Percentiles rank a stretch among this genome's conserved stretches.
phyloP scores from a whole-genome alignment of 345 rosid genomes.

The Brassica nigra region DNA sequence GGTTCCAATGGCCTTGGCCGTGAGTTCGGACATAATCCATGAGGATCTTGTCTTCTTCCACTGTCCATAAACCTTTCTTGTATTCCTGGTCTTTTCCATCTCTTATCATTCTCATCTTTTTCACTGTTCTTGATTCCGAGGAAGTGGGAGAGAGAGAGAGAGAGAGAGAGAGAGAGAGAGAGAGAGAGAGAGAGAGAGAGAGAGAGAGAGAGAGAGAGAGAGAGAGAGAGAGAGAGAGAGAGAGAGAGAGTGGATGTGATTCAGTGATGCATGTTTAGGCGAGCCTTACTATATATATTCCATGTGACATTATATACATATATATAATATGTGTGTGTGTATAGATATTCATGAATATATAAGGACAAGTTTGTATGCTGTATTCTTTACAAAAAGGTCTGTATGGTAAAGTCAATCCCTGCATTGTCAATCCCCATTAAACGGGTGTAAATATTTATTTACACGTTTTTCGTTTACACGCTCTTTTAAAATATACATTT shows the following conservation, averaged over 20 bases:
- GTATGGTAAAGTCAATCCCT: neutral
- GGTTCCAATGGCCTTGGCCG: conserved; percentile 65
- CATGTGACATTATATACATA: neutral
- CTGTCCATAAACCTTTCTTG: conserved; percentile 66
- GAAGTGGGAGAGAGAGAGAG: neutral
- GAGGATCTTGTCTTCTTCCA: conserved; percentile 64
- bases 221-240: conserved; percentile 6
- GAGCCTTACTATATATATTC: conserved; percentile 23
- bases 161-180: conserved; percentile 20
- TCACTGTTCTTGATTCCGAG: conserved; percentile 31
- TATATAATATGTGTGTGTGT: neutral
- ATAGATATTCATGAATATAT: neutral
- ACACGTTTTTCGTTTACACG: neutral
- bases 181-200: conserved; percentile 1
- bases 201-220: conserved; percentile 15
- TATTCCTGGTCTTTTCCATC: conserved; percentile 38
- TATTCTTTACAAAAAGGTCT: neutral
- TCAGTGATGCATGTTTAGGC: conserved; percentile 31
- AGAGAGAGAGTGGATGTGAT: conserved; percentile 26
- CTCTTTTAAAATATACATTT: too few relatives aligned
- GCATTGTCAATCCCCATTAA: neutral
- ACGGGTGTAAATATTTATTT: neutral
- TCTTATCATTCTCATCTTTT: conserved; percentile 33
- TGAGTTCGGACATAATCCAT: conserved; percentile 51
- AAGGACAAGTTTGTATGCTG: neutral